Conservation (phyloP, 208 protist species). For the Leishmania arabica region DNA sequence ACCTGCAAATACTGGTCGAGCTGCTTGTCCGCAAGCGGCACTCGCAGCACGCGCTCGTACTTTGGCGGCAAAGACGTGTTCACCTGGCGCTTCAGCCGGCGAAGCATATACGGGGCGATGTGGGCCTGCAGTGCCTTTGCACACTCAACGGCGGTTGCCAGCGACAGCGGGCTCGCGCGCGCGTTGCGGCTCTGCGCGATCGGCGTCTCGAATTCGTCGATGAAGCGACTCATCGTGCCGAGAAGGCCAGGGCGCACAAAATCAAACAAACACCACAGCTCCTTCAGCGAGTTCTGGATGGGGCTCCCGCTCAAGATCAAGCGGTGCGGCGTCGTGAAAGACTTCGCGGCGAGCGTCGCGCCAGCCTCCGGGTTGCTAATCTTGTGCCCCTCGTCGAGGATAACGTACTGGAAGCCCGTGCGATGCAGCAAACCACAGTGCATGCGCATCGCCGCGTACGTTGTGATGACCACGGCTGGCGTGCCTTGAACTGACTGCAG, state of each 20-base stretch:
- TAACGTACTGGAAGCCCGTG: slow-evolving; percentile 92
- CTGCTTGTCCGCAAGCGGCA: slow-evolving; percentile 94
- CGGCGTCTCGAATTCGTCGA: slow-evolving; percentile 79
- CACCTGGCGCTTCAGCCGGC: slow-evolving; percentile 96
- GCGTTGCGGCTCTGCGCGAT: slow-evolving; percentile 92
- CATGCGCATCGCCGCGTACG: slow-evolving; percentile 88
- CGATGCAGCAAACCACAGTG: slow-evolving; percentile 60
- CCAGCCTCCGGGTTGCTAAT: slow-evolving; percentile 96
- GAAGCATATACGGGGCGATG: slow-evolving; percentile 96
- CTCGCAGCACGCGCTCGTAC: slow-evolving; percentile 97
- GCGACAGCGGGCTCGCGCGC: slow-evolving; percentile 85
- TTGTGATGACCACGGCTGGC: slow-evolving; percentile 93
- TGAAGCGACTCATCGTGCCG: slow-evolving; percentile 78
- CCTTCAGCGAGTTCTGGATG: slow-evolving; percentile 98
- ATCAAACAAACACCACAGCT: slow-evolving; percentile 99
- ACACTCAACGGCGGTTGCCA: slow-evolving; percentile 95
- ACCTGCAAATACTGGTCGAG: slow-evolving; percentile 91
- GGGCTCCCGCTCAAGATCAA: slow-evolving; percentile 97
- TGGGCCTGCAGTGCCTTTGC: slow-evolving; percentile 91
- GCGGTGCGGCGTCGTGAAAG: slow-evolving; percentile 92
- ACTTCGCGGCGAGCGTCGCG: slow-evolving; percentile 95
- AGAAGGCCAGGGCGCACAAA: slow-evolving; percentile 98
- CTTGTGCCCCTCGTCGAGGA: slow-evolving; percentile 98
- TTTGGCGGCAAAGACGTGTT: slow-evolving; percentile 91
- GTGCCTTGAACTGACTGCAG: slow-evolving; percentile 52